Base-by-base conservation (phyloP, 768 basidiomycete genomes). In the Trametes punicea region DNA sequence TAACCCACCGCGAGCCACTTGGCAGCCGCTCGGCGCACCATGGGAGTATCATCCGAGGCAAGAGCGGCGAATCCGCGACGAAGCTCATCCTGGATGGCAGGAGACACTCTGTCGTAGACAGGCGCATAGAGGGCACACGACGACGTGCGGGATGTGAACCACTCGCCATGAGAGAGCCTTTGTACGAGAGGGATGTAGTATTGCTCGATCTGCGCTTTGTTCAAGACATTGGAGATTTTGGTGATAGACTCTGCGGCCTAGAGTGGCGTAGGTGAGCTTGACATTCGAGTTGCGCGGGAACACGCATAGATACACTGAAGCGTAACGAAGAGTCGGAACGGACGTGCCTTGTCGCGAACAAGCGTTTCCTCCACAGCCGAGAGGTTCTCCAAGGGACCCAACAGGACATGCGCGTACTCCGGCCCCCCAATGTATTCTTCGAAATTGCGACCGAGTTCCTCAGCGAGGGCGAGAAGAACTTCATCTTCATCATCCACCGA, bases 401-500 rank as follows among this genome's bases (percentile, higher is more conserved):
- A 78, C 53, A 98, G 73, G 30, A 92, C 70, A 75, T 97, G 93
- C 11, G 93, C 97, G 62, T 84, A 78, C 57, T 90, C 88, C 25
- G 81, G 81, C 13, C 97, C 97, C 30, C 97, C 97, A 51, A 98
- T 82, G 69, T 97, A 98, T 60, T 98, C 91, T 66, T 93, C 88
- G 64, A 98, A 96, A 67, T 82, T 86, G 69, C 82, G 82, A 38
- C 97, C 97, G 20, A 99, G 75, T 69, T 98, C 97, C 64, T 98
- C 96, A 18, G 96, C 93, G 47, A 99, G 77, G 5, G 95, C 96
- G 41, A 99, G 80, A 38, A 99, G 77, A 27, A 99, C 95, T 67
- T 99, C 97, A 71, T 99, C 97, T 73, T 99, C 97, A 67, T 99
- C 97, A 71, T 99, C 97, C 62, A 99, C 86, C n/a, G 93, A 95